Conservation (phyloP, 495 filamentous ascomycete species). For the Penicillium mononematosum region DNA sequence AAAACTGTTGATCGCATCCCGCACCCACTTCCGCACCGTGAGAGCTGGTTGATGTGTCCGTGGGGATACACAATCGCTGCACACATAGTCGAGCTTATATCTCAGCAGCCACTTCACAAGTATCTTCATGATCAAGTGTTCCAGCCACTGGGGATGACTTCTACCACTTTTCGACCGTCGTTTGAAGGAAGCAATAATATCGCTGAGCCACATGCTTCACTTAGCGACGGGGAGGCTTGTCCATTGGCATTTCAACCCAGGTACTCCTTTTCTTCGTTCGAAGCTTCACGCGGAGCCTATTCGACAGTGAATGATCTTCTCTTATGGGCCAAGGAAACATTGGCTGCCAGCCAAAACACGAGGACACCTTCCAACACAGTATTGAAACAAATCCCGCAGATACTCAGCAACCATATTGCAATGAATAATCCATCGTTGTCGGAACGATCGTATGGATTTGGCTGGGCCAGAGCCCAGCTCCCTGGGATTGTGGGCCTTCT, state of each 20-base stretch:
- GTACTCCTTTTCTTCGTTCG: neutral
- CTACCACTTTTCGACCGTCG: neutral
- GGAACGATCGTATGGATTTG: slow-evolving; percentile 4
- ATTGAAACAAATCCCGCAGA: slow-evolving; percentile 3
- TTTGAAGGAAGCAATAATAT: neutral
- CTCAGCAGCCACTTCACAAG: neutral
- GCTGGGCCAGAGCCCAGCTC: slow-evolving; percentile 5
- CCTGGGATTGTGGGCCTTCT: slow-evolving; percentile 2
- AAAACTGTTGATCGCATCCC: neutral
- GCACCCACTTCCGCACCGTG: neutral
- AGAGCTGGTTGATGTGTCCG: neutral
- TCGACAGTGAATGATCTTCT: slow-evolving; percentile 11
- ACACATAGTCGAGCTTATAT: neutral
- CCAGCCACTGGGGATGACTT: slow-evolving; percentile 1
- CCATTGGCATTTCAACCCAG: neutral
- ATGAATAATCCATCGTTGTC: neutral
- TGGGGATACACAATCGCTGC: slow-evolving; percentile 8
- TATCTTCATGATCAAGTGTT: slow-evolving; percentile 8
- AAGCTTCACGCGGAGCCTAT: slow-evolving; percentile 3
- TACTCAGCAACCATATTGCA: slow-evolving; percentile 4
- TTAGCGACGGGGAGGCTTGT: neutral
- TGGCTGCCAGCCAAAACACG: neutral
- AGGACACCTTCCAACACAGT: neutral
- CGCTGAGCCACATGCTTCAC: neutral
- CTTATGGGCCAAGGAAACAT: slow-evolving; percentile 3